These are phyloP conservation scores for Phyllosticta citribraziliensis DNA, from an alignment of 2,329 filamentous ascomycete genomes.

Conservation along the genomic window DNA sequence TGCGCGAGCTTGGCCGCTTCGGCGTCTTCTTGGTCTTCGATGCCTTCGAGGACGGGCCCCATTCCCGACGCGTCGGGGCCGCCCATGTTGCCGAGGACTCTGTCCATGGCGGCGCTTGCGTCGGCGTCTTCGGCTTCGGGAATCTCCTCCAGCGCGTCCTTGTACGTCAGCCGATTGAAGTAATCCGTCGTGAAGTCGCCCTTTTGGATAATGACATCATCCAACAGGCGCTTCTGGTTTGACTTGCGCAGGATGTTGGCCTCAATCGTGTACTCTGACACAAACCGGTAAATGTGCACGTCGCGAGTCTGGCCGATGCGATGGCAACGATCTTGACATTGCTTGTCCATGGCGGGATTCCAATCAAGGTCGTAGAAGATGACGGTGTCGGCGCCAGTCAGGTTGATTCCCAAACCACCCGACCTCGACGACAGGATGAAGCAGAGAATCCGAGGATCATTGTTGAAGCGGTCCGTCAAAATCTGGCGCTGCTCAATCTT, in stretches of 20 bases:
- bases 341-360: slow-evolving; percentile 99
- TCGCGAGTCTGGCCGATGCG: slow-evolving; percentile 96
- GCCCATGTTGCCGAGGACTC: slow-evolving; percentile 52
- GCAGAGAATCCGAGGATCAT: slow-evolving; percentile 80
- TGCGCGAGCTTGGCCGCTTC: slow-evolving; percentile 78
- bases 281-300: slow-evolving; percentile 82
- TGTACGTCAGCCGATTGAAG: slow-evolving; percentile 66
- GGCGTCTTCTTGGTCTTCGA: slow-evolving; percentile 87
- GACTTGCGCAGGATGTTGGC: slow-evolving; percentile 95
- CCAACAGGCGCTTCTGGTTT: slow-evolving; percentile 94
- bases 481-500: slow-evolving; percentile 94
- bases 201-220: slow-evolving; percentile 97
- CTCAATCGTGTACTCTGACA: slow-evolving; percentile 67
- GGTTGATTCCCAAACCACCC: slow-evolving; percentile 88
- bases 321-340: slow-evolving; percentile 95
- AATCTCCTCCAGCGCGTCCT: slow-evolving; percentile 53
- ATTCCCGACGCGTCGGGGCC: slow-evolving; percentile 48
- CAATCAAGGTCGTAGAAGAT: slow-evolving; percentile 99
- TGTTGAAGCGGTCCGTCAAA: slow-evolving; percentile 92
- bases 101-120: slow-evolving; percentile 74
- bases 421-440: slow-evolving; percentile 95
- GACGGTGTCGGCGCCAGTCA: slow-evolving; percentile 92
- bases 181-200: slow-evolving; percentile 97
- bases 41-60: slow-evolving; percentile 69
- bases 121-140: slow-evolving; percentile 19